Conservation (phyloP, 768 basidiomycete genomes). For the Scleroderma bovista region DNA sequence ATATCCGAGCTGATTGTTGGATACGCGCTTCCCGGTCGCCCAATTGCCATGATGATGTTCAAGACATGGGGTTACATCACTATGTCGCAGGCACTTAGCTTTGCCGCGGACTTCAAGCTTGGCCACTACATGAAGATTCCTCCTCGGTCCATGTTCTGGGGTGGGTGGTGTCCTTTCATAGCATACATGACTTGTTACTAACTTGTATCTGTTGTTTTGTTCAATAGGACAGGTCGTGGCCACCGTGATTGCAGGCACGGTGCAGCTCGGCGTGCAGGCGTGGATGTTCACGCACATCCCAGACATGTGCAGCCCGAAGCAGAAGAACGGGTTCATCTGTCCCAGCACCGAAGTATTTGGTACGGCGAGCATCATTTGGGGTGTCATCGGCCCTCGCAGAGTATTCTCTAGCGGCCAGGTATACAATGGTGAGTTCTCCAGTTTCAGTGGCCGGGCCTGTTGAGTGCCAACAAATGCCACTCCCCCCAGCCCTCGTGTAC, state of each 20-base stretch:
- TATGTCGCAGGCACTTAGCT: slow-evolving; percentile 60
- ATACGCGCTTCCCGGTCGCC: slow-evolving; percentile 49
- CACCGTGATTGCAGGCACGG: slow-evolving; percentile 55
- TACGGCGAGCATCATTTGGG: slow-evolving; percentile 76
- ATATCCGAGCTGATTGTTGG: slow-evolving; percentile 74
- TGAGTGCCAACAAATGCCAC: background rate
- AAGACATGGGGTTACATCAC: slow-evolving; percentile 68
- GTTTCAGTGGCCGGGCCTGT: background rate
- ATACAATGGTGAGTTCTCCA: slow-evolving; percentile 36
- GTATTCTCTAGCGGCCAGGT: slow-evolving; percentile 63
- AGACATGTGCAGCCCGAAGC: slow-evolving; percentile 26
- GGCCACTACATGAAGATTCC: slow-evolving; percentile 73
- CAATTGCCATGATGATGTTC: slow-evolving; percentile 77
- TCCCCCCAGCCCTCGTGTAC: slow-evolving; percentile 37
- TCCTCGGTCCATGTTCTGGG: slow-evolving; percentile 64
- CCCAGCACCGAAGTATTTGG: slow-evolving; percentile 69
- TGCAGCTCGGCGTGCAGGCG: slow-evolving; percentile 59
- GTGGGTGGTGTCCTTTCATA: slow-evolving; percentile 2
- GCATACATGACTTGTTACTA: background rate
- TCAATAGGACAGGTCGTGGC: slow-evolving; percentile 50
- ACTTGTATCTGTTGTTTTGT: background rate
- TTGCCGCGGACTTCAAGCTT: slow-evolving; percentile 73
- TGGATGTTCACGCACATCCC: slow-evolving; percentile 50
- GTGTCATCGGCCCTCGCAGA: slow-evolving; percentile 71
- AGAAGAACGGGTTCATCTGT: slow-evolving; percentile 57